Percentiles rank a stretch among this genome's conserved stretches.
These are phyloP conservation scores for Candida sakaeoensis DNA, from an alignment of 805 yeast genomes.

Conservation along the genomic window DNA sequence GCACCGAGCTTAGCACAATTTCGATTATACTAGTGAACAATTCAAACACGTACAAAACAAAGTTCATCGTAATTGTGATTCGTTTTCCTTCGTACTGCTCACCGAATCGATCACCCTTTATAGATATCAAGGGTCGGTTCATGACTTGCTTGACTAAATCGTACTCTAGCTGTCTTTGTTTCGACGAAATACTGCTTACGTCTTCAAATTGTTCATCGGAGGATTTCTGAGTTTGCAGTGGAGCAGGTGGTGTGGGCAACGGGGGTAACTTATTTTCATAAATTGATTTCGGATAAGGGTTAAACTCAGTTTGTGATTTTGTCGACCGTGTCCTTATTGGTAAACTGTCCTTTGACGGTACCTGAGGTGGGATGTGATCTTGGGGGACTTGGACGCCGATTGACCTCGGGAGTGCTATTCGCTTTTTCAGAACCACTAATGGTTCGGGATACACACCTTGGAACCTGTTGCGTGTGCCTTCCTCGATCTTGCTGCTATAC, in stretches of 20 bases:
- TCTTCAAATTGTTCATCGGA: constrained; percentile 12
- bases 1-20: constrained; percentile 23
- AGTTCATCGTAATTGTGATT: constrained; percentile 23
- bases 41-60: constrained; percentile 29
- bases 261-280: constrained; percentile 23
- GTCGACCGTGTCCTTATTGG: constrained; percentile 2
- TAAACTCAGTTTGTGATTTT: constrained; percentile 4
- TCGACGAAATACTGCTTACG: constrained; percentile 17
- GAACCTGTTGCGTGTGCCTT: neutral
- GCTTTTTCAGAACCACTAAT: neutral
- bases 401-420: neutral
- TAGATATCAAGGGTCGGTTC: constrained; percentile 27
- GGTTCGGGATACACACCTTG: neutral
- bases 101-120: constrained; percentile 13
- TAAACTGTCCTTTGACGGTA: constrained; percentile 8
- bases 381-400: constrained; percentile 7
- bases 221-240: constrained; percentile 10
- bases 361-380: constrained; percentile 5
- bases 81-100: constrained; percentile 13
- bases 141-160: constrained; percentile 28
- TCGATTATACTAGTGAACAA: constrained; percentile 24
- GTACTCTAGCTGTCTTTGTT: constrained; percentile 22
- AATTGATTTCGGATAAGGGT: constrained; percentile 5
- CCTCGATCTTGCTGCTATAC: constrained; percentile 9
- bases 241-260: constrained; percentile 20